These are phyloP conservation scores for Chaetomium globosum DNA, from an alignment of 2,329 filamentous ascomycete genomes.

Conservation along the genomic window DNA sequence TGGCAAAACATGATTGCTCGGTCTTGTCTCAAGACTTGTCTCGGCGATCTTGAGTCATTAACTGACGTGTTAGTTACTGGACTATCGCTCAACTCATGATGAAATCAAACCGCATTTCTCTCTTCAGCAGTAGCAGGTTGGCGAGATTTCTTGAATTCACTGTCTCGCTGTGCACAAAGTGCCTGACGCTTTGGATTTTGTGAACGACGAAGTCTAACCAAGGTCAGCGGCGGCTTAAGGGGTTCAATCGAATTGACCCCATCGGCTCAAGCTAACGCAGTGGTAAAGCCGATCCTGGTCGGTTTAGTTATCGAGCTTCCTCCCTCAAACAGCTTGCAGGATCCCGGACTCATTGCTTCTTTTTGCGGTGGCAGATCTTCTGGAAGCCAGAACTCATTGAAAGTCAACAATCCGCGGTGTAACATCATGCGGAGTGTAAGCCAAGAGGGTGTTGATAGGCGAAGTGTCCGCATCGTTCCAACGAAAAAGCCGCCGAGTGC, in stretches of 20 bases:
- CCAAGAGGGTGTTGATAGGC: slow-evolving; percentile 3
- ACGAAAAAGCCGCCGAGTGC: slow-evolving; percentile 28
- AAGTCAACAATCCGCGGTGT: neutral
- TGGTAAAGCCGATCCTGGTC: slow-evolving; percentile 11
- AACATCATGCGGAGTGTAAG: slow-evolving; percentile 4
- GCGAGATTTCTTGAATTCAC: neutral
- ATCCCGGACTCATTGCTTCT: neutral
- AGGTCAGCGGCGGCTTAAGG: neutral
- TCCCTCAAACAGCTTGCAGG: neutral
- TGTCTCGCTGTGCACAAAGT: neutral
- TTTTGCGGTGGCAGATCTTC: neutral
- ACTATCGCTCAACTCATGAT: neutral
- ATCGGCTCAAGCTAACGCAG: slow-evolving; percentile 19
- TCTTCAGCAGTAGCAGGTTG: neutral
- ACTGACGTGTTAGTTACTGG: too few relatives aligned
- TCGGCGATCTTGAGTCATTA: neutral
- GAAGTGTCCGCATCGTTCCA: neutral
- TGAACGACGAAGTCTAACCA: neutral
- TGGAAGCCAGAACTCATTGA: neutral
- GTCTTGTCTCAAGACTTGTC: neutral
- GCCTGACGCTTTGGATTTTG: neutral
- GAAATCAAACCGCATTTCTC: neutral
- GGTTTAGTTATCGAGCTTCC: neutral
- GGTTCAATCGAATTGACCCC: slow-evolving; percentile 14
- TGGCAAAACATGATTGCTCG: neutral